A percentile compares a stretch with the other conserved stretches of the same genome.
Conservation (phyloP, 2,329 filamentous ascomycete species). For the Colletotrichum eremochloae region DNA sequence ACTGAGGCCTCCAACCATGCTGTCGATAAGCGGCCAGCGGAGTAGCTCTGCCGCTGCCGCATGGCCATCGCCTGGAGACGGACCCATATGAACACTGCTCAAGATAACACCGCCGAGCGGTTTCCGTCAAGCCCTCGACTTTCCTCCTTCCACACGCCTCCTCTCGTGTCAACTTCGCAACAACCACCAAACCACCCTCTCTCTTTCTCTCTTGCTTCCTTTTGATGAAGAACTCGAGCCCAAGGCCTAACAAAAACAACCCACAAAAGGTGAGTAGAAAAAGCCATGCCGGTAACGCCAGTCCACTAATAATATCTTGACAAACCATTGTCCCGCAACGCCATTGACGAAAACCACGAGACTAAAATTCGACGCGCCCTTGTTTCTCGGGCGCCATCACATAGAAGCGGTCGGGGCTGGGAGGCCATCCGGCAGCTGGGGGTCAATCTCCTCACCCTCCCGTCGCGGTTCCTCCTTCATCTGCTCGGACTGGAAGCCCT, state of each 20-base stretch:
- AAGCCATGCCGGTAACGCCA: conserved; percentile 40
- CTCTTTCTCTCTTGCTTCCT: conserved; percentile 10
- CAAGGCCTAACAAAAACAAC: conserved; percentile 22
- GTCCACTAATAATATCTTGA: conserved; percentile 40
- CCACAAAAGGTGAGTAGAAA: conserved; percentile 15
- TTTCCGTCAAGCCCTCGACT: neutral
- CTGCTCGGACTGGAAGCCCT: conserved; percentile 55
- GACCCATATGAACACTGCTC: neutral
- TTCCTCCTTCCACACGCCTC: neutral
- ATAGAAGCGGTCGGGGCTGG: conserved; percentile 49
- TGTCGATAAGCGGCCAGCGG: neutral
- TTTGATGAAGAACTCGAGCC: conserved; percentile 32
- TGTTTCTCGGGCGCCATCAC: conserved; percentile 42
- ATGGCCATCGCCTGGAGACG: neutral
- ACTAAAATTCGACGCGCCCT: conserved; percentile 36
- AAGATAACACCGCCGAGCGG: conserved; percentile 9
- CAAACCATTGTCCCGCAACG: conserved; percentile 41
- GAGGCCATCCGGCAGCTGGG: conserved; percentile 62
- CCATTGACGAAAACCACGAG: conserved; percentile 33
- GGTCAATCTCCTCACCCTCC: conserved; percentile 67
- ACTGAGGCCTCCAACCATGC: neutral
- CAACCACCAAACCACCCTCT: neutral
- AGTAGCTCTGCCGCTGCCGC: neutral
- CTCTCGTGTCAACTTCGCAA: conserved; percentile 12
- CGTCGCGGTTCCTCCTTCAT: conserved; percentile 57